Conservation (phyloP, 192 early-diverging fungal genomes). For the Coemansia sp. region DNA sequence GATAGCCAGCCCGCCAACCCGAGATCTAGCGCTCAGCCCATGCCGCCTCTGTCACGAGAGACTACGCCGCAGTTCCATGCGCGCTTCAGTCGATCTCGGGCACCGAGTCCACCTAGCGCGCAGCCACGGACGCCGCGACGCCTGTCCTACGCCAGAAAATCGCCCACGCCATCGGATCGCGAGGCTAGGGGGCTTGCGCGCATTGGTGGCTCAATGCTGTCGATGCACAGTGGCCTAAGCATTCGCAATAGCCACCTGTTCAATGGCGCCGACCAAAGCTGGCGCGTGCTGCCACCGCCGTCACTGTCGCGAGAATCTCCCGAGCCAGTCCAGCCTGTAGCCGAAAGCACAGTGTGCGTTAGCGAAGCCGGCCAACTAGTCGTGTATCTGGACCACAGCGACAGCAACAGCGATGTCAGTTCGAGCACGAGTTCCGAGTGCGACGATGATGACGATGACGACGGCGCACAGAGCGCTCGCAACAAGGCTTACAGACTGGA, state of each 20-base stretch:
- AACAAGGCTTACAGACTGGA: not conserved
- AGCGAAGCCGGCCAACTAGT: constrained; percentile 24
- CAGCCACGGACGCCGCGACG: constrained; percentile 15
- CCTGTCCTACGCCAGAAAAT: not conserved
- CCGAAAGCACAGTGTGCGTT: constrained; percentile 14
- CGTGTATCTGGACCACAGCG: constrained; percentile 24
- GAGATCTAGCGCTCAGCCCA: not conserved
- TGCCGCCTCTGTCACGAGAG: not conserved
- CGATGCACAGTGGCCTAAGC: not conserved
- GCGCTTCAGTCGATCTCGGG: constrained; percentile 33
- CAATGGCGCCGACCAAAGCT: not conserved
- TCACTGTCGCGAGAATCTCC: not conserved
- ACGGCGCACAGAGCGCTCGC: not conserved
- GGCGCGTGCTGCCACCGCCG: not conserved
- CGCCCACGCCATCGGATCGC: not conserved
- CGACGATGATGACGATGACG: not conserved
- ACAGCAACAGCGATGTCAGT: constrained; percentile 3
- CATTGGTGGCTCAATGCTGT: constrained; percentile 4
- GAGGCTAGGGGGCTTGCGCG: not conserved
- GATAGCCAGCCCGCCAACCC: not conserved
- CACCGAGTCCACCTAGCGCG: constrained; percentile 41
- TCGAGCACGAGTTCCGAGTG: constrained; percentile 10
- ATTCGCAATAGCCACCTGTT: not conserved
- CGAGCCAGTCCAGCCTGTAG: not conserved
- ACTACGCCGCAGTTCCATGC: constrained; percentile 3